A percentile compares a stretch with the other conserved stretches of the same genome.
phyloP scores from a whole-genome alignment of 108 stramenopile genomes.

The Hondaea fermentalgiana region DNA sequence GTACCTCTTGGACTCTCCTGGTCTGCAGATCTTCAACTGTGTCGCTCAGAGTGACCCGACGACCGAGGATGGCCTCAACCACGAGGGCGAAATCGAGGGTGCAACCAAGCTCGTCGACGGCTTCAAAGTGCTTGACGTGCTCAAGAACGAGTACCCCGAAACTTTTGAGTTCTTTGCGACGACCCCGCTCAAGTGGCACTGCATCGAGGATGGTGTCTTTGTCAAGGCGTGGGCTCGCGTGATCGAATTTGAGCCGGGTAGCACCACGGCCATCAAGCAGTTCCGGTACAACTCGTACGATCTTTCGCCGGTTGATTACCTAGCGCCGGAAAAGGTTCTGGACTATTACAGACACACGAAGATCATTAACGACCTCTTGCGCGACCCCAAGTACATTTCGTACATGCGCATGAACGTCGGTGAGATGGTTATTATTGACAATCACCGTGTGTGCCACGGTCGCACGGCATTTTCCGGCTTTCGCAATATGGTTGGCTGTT shows the following conservation, averaged over 20 bases:
- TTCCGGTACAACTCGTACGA: slow-evolving; percentile 17
- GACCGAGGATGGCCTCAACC: neutral
- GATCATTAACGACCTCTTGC: neutral
- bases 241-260: neutral
- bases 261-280: neutral
- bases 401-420: slow-evolving; percentile 10
- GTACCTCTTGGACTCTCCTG: neutral
- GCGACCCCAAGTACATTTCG: neutral
- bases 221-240: slow-evolving; percentile 6
- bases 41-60: slow-evolving; percentile 1
- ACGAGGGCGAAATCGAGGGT: neutral
- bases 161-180: neutral
- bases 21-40: neutral
- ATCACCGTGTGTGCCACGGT: neutral
- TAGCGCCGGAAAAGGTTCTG: neutral
- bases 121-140: neutral
- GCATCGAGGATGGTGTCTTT: neutral
- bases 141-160: neutral
- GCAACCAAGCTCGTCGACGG: slow-evolving; percentile 5
- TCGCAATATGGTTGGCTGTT: slow-evolving; percentile 12
- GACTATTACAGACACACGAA: neutral
- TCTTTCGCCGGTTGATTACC: neutral
- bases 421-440: slow-evolving; percentile 7
- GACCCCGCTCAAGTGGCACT: neutral
- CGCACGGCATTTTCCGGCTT: slow-evolving; percentile 1